A percentile compares a stretch with the other conserved stretches of the same genome.
Evolutionary conservation across 345 rosid species (phyloP).

Genomic region (Pistacia vera): DNA sequence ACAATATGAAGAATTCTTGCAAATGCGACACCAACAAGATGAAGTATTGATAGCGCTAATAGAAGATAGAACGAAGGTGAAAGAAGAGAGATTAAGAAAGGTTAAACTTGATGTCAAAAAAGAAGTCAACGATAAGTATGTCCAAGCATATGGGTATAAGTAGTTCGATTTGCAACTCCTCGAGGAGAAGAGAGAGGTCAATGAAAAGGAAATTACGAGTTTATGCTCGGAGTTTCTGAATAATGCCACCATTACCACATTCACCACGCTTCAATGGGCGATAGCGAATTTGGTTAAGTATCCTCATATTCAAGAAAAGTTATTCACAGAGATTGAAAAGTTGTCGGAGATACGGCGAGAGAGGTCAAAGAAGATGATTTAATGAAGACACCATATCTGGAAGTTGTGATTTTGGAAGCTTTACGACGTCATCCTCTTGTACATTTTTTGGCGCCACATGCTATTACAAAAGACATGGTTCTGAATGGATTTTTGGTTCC

Average conservation of each 20-base stretch:
- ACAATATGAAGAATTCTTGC: not conserved
- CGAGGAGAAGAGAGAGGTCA: slow-evolving; percentile 1
- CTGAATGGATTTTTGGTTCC: slow-evolving; percentile 15
- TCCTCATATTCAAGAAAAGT: not conserved
- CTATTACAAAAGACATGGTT: not conserved
- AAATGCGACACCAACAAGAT: not conserved
- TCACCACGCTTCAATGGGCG: slow-evolving; percentile 18
- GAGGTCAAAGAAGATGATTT: too few species aligned
- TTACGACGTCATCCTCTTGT: slow-evolving; percentile 17
- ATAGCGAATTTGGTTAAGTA: not conserved
- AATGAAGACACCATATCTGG: too few species aligned
- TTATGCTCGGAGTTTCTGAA: not conserved
- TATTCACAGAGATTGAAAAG: too few species aligned
- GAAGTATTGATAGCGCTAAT: not conserved
- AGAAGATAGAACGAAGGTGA: not conserved
- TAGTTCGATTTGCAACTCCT: slow-evolving; percentile 33
- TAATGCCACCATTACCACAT: slow-evolving; percentile 18
- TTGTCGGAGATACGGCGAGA: too few species aligned
- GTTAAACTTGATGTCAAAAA: not conserved
- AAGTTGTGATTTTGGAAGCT: not conserved
- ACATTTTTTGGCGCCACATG: slow-evolving; percentile 14
- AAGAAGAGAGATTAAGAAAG: not conserved
- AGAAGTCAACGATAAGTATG: not conserved
- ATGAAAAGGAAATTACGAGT: not conserved
- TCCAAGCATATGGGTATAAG: slow-evolving; percentile 32